Evolutionary conservation across 805 yeast species (phyloP), one percentile per base, ranked within the genome.

Genomic region (Ogataea minuta): DNA sequence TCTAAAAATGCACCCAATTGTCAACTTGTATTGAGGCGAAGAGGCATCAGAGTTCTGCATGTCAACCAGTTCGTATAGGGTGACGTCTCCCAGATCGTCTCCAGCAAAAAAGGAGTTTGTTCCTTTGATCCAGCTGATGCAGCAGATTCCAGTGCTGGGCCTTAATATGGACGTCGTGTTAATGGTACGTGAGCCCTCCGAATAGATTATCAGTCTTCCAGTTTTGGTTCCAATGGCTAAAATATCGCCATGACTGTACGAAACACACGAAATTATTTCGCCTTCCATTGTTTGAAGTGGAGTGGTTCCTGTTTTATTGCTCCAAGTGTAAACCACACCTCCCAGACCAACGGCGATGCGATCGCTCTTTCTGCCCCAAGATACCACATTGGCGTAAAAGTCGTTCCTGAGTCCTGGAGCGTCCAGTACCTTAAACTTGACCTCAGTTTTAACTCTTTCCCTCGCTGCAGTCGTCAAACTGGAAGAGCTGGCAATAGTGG

Each of bases 351-450:
- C 87, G 0, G 81, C 81, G 0, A 86, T 63, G 16, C 64, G 66
- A 28, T 68, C 69, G 1, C 76, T 61, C 11, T 49, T 50, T 6
- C 54, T 56, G 0, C 89, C 77, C 95, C 95, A 87, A 4, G 87
- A 74, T 0, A 87, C 72, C 39, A 84, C 64, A 53, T 84, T 84
- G 1, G 86, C 72, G 59, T 87, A 88, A 54, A 80, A 87, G 56
- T 88, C 95, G 57, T 85, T 81, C 44, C 82, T 64, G 37, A 87
- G 59, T 2, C 78, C 77, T 0, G 89, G 89, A 0, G 93, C 90
- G 54, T 77, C 82, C 13, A 81, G 58, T 0, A 78, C 77, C 44
- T 74, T 67, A 46, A 60, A 74, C 0, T 81, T 76, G 13, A 62
- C 60, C 16, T 64, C 68, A 2, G 71, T 55, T 36, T 59, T 62